These are phyloP conservation scores for Carallia brachiata DNA, from an alignment of 345 rosid genomes.

Conservation along the genomic window DNA sequence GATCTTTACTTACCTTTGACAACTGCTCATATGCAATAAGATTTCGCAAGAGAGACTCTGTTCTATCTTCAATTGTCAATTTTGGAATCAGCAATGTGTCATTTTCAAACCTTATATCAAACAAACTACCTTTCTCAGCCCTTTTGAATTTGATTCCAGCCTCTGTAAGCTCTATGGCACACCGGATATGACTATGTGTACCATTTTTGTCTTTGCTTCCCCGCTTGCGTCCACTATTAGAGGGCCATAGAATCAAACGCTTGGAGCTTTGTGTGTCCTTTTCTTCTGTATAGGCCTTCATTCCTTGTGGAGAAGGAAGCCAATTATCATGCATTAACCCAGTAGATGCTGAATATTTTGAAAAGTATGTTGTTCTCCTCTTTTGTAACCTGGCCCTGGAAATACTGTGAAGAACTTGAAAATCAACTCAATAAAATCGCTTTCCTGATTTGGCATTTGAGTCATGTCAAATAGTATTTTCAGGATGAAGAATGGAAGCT, in stretches of 20 bases:
- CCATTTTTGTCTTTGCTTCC: not conserved
- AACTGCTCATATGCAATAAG: conserved; percentile 20
- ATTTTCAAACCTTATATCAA: conserved; percentile 18
- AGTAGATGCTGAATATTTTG: not conserved
- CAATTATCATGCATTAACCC: conserved; percentile 2
- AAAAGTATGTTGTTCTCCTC: too few relatives aligned
- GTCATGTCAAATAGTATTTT: conserved; percentile 6
- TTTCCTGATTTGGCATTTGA: not conserved
- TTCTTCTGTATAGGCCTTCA: not conserved
- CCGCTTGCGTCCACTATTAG: too few relatives aligned
- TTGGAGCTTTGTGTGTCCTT: not conserved
- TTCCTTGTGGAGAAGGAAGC: not conserved
- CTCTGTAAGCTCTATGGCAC: conserved; percentile 21
- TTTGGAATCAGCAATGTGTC: conserved; percentile 9
- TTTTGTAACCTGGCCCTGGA: not conserved
- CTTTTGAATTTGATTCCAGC: conserved; percentile 23
- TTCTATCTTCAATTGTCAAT: not conserved
- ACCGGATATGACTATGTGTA: not conserved
- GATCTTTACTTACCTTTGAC: too few relatives aligned
- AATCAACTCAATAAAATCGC: not conserved
- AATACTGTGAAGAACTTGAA: not conserved
- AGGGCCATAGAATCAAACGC: too few relatives aligned
- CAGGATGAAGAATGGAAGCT: conserved; percentile 24
- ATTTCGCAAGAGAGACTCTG: conserved; percentile 18
- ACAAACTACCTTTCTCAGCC: not conserved